Evolutionary conservation across 441 rosid genomes (phyloP), one percentile per base, ranked within the genome.

Genomic region (Gossypium lobatum): DNA sequence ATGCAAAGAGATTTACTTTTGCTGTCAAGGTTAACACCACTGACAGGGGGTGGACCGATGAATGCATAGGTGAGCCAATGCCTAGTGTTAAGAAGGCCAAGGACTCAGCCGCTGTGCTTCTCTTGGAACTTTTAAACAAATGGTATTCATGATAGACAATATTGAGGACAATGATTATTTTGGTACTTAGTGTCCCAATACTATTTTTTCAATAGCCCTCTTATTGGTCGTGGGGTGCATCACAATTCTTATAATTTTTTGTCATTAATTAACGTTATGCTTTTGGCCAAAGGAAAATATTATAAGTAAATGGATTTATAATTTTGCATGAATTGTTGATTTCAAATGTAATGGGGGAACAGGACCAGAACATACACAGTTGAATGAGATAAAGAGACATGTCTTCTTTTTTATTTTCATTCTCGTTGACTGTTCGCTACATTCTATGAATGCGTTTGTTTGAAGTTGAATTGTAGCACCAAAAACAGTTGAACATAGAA

Each of bases 61-160:
- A 96, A 71, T 96, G 99, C 31, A 77, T 96, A 1, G 99, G 98
- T 20, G 98, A 93, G 86, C 94, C 99, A 1, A 93, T 96, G 99
- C 98, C 98, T 0, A 62, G 98, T 73, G 99, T 96, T 21, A 96
- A 96, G 75, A 96, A 95, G 88, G 99, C 99, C 34, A 95, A 95
- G 85, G 99, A 93, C 84, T 96, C 99, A 7, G 93, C 98, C 37
- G 98, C 97, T 0, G 77, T 83, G 83, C 93, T 95, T 71, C 88
- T 95, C 3, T 82, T 95, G 83, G 86, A 92, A 76, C 97, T 92
- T 62, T 54, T 93, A 50, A 92, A 85, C 74, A 85, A 83, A 79
- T 62, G 80, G 75, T 89, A 84, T 76, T 80, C 97, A 45, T 78
- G 71, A 34, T 34, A 6, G 39, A 70, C n/a, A 5, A 4, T 13